Evolutionary conservation across 805 yeast genomes (phyloP).

Genomic region (Brettanomyces sp.): DNA sequence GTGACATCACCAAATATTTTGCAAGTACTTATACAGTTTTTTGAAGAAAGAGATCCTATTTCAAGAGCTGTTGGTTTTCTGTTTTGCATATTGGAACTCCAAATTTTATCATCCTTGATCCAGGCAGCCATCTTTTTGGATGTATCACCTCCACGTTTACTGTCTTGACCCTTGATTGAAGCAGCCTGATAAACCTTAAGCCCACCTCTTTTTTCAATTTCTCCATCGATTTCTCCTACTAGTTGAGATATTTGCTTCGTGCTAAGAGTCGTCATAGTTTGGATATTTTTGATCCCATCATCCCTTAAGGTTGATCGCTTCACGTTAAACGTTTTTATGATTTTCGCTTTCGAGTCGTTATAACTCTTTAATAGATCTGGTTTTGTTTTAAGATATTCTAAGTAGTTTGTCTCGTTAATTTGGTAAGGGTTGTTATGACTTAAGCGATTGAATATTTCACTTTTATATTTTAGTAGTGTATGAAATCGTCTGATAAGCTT

Average conservation of each 20-base stretch:
- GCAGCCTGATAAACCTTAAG: constrained; percentile 75
- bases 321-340: constrained; percentile 11
- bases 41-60: constrained; percentile 69
- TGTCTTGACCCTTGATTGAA: constrained; percentile 74
- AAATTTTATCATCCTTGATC: constrained; percentile 33
- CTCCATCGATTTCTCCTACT: constrained; percentile 51
- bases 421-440: neutral
- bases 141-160: constrained; percentile 82
- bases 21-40: constrained; percentile 57
- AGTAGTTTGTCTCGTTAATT: constrained; percentile 7
- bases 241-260: neutral
- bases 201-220: constrained; percentile 64
- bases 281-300: neutral
- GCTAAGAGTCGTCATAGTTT: neutral
- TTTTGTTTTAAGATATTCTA: constrained; percentile 6
- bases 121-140: constrained; percentile 73
- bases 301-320: constrained; percentile 14
- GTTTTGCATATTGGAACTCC: neutral
- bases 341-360: constrained; percentile 3
- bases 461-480: constrained; percentile 49
- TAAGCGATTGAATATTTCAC: constrained; percentile 25
- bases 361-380: constrained; percentile 5
- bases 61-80: constrained; percentile 46
- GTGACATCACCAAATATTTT: constrained; percentile 41
- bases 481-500: constrained; percentile 74